Conservation (phyloP, 768 basidiomycete genomes). For the Hydnomerulius pinastri region DNA sequence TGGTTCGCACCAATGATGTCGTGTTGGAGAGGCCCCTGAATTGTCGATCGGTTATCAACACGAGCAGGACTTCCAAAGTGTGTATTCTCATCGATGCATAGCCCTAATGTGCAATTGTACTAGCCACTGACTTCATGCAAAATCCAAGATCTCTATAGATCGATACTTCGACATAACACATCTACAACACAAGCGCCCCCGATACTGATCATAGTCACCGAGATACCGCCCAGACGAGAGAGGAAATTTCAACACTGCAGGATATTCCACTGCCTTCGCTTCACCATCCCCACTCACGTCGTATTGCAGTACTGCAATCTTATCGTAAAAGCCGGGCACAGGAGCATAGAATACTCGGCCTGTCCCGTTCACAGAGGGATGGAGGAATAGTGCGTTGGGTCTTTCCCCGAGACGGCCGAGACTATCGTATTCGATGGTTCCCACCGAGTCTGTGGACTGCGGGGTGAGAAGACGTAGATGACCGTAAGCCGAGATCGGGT, state of each 20-base stretch:
- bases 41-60: no score
- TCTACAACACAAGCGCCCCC: constrained; percentile 16
- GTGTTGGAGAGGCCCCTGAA: no score
- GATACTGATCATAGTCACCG: constrained; percentile 23
- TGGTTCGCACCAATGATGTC: no score
- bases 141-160: constrained; percentile 17
- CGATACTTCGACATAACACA: neutral
- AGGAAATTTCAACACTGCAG: neutral
- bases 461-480: constrained; percentile 4
- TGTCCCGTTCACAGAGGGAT: constrained; percentile 15
- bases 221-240: neutral
- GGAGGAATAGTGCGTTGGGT: neutral
- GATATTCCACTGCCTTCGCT: constrained; percentile 6
- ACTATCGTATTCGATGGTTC: constrained; percentile 11
- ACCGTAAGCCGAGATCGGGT: constrained; percentile 1
- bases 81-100: no score
- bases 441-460: neutral
- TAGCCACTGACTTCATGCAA: no score
- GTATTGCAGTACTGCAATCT: constrained; percentile 13
- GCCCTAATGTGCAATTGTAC: no score
- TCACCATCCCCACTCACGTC: neutral
- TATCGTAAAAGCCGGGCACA: neutral
- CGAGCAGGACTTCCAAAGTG: no score
- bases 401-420: neutral
- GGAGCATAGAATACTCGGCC: constrained; percentile 12